Conservation (phyloP, 129 eudicot genomes). For the Pittosporum tobira region DNA sequence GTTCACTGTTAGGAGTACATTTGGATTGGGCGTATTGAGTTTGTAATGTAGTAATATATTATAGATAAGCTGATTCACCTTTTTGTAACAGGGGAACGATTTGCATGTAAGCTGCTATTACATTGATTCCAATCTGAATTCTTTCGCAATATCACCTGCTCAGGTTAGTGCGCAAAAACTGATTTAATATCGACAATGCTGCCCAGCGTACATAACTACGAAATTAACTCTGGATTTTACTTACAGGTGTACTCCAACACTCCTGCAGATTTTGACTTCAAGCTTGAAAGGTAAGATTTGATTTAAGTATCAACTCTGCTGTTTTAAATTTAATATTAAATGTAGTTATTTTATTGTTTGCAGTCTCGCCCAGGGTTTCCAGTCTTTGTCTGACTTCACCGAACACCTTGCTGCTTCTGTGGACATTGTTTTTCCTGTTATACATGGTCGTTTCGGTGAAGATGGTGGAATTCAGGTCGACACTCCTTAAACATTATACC, state of each 20-base stretch:
- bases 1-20: background rate
- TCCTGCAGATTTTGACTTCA: constrained; percentile 94
- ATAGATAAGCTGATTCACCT: constrained; percentile 1
- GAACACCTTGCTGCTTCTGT: constrained; percentile 70
- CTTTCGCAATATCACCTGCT: constrained; percentile 81
- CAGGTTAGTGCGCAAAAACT: constrained; percentile 46
- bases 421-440: constrained; percentile 88
- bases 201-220: background rate
- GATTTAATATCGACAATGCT: background rate
- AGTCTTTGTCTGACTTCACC: constrained; percentile 62
- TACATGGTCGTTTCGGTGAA: constrained; percentile 93
- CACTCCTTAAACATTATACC: constrained; percentile 8
- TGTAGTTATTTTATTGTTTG: constrained; percentile 10
- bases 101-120: constrained; percentile 89
- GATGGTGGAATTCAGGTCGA: constrained; percentile 88
- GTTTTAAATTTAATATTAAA: background rate
- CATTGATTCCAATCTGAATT: constrained; percentile 70
- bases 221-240: background rate
- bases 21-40: background rate
- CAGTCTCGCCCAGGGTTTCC: constrained; percentile 87
- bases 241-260: constrained; percentile 88
- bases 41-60: background rate
- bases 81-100: constrained; percentile 61
- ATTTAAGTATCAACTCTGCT: constrained; percentile 1
- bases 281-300: constrained; percentile 60